phyloP scores from a whole-genome alignment of 2,329 filamentous ascomycete genomes.

The Didymella lethalis region DNA sequence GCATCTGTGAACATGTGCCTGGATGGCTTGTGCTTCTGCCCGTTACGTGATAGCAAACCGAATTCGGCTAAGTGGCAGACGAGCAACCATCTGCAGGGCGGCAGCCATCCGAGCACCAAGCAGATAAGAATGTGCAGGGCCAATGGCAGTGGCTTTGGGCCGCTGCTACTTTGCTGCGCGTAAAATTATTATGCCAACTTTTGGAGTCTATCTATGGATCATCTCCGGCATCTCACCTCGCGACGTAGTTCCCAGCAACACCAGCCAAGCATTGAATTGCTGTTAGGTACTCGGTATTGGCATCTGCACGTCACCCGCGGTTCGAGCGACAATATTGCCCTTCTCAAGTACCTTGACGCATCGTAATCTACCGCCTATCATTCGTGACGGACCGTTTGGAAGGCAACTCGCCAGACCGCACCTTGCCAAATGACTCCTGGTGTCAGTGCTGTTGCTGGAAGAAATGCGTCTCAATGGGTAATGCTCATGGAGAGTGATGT shows the following conservation, averaged over 20 bases:
- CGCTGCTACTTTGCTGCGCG: slow-evolving; percentile 37
- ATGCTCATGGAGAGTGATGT: slow-evolving; percentile 13
- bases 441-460: slow-evolving; percentile 17
- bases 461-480: slow-evolving; percentile 12
- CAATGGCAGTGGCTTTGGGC: slow-evolving; percentile 37
- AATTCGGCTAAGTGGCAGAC: slow-evolving; percentile 30
- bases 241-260: slow-evolving; percentile 24
- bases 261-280: slow-evolving; percentile 46
- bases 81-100: slow-evolving; percentile 22
- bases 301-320: slow-evolving; percentile 39
- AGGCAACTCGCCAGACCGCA: slow-evolving; percentile 22
- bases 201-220: slow-evolving; percentile 34
- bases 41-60: slow-evolving; percentile 39
- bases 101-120: slow-evolving; percentile 26
- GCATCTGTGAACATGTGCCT: slow-evolving; percentile 43
- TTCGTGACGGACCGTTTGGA: slow-evolving; percentile 16
- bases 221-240: slow-evolving; percentile 29
- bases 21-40: slow-evolving; percentile 31
- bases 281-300: slow-evolving; percentile 48
- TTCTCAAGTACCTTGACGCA: slow-evolving; percentile 27
- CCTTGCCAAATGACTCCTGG: slow-evolving; percentile 18
- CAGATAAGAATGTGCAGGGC: slow-evolving; percentile 41
- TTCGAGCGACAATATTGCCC: slow-evolving; percentile 20
- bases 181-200: slow-evolving; percentile 47
- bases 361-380: slow-evolving; percentile 29